phyloP scores from a whole-genome alignment of 345 rosid species.

The Nephelium lappaceum region DNA sequence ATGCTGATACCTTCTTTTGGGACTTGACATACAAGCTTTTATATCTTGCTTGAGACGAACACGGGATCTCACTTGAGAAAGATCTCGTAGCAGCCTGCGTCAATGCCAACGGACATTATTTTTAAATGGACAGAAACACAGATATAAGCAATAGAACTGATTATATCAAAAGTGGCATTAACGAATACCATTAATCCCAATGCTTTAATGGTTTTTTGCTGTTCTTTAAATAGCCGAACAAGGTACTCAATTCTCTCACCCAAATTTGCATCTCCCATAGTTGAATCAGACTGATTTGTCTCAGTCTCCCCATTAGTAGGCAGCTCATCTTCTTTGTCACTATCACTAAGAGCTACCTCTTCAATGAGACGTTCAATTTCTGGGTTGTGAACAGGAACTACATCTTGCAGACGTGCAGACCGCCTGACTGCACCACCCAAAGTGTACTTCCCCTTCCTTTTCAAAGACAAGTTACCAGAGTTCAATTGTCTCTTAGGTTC shows the following conservation, averaged over 20 bases:
- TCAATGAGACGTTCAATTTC: slow-evolving; percentile 29
- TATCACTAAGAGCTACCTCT: slow-evolving; percentile 38
- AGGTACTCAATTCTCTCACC: slow-evolving; percentile 39
- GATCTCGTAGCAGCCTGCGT: slow-evolving; percentile 24
- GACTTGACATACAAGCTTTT: slow-evolving; percentile 49
- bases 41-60: slow-evolving; percentile 30
- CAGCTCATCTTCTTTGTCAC: slow-evolving; percentile 40
- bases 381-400: slow-evolving; percentile 19
- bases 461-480: not conserved
- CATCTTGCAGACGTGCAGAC: slow-evolving; percentile 41
- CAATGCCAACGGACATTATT: slow-evolving; percentile 5
- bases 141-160: not conserved
- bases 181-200: slow-evolving; percentile 30
- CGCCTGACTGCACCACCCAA: slow-evolving; percentile 26
- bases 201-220: slow-evolving; percentile 20
- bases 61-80: slow-evolving; percentile 11
- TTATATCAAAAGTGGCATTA: not conserved
- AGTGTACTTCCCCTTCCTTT: slow-evolving; percentile 9
- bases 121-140: not conserved
- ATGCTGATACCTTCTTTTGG: slow-evolving; percentile 47
- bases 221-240: slow-evolving; percentile 30
- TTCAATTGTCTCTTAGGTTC: slow-evolving; percentile 4
- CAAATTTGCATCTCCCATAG: slow-evolving; percentile 11
- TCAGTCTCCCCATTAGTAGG: slow-evolving; percentile 19
- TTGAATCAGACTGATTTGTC: slow-evolving; percentile 22